A percentile compares a stretch with the other conserved stretches of the same genome.
Evolutionary conservation across 495 filamentous ascomycete species (phyloP).

Genomic region (Penicillium soppii): DNA sequence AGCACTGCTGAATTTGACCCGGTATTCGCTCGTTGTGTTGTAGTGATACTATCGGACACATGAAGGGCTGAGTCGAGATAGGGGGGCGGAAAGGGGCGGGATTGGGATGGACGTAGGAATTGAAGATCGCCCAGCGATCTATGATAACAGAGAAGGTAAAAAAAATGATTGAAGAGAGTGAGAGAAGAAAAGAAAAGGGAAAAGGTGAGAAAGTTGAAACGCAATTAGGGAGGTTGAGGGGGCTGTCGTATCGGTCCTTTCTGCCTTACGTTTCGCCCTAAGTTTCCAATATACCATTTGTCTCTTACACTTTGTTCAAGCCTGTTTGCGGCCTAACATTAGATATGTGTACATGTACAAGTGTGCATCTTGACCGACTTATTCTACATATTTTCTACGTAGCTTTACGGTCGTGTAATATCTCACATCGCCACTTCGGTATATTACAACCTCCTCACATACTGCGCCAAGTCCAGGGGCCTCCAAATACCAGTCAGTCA

Average conservation of each 20-base stretch:
- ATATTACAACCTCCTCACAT: slow-evolving; percentile 6
- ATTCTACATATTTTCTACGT: neutral
- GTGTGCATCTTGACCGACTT: neutral
- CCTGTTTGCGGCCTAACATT: slow-evolving; percentile 1
- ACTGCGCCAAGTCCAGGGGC: slow-evolving; percentile 7
- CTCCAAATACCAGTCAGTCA: neutral
- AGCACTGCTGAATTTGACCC: slow-evolving; percentile 24
- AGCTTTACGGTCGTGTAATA: too few species aligned
- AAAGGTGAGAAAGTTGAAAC: slow-evolving; percentile 10
- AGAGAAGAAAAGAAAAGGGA: slow-evolving; percentile 1
- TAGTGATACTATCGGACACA: slow-evolving; percentile 35
- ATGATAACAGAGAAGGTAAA: slow-evolving; percentile 5
- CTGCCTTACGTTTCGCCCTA: slow-evolving; percentile 7
- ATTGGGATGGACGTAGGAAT: slow-evolving; percentile 5
- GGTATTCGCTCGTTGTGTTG: slow-evolving; percentile 24
- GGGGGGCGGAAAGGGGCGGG: slow-evolving; percentile 14
- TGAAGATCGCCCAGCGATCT: slow-evolving; percentile 42
- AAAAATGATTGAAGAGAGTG: slow-evolving; percentile 6
- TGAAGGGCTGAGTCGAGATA: slow-evolving; percentile 39
- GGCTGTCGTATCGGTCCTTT: slow-evolving; percentile 6
- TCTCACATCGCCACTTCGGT: slow-evolving; percentile 1
- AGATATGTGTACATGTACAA: neutral
- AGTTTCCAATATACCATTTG: neutral
- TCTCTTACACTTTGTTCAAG: neutral
- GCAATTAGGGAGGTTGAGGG: slow-evolving; percentile 3